phyloP scores from a whole-genome alignment of 768 basidiomycete genomes.

The Gymnopilus junonius region DNA sequence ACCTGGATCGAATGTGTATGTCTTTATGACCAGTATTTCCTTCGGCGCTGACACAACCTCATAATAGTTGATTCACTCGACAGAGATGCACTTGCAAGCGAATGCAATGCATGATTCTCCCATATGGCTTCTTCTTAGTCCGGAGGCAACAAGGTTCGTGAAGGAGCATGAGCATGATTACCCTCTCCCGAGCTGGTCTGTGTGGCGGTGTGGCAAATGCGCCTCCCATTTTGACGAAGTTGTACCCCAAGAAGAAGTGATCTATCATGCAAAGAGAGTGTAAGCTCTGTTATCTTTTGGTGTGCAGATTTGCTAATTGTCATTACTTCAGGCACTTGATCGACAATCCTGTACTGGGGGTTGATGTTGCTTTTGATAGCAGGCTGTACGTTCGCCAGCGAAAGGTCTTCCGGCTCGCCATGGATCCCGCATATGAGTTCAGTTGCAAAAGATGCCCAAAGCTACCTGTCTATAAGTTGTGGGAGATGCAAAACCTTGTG shows the following conservation, averaged over 20 bases:
- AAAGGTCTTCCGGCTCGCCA: conserved; percentile 19
- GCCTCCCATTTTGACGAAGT: conserved; percentile 18
- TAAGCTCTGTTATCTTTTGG: conserved; percentile 6
- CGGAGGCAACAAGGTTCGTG: conserved; percentile 23
- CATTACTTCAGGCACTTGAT: conserved; percentile 19
- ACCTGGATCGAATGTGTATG: conserved; percentile 27
- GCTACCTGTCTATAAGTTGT: conserved; percentile 22
- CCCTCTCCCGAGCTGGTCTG: conserved; percentile 12
- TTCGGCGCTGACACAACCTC: background rate
- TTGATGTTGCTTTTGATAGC: conserved; percentile 18
- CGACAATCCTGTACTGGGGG: conserved; percentile 15
- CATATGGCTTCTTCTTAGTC: conserved; percentile 24
- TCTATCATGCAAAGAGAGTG: conserved; percentile 21
- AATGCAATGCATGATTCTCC: conserved; percentile 16
- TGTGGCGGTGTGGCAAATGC: conserved; percentile 31
- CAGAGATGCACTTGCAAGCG: conserved; percentile 8
- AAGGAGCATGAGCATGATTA: conserved; percentile 22
- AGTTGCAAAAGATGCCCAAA: conserved; percentile 22
- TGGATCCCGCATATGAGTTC: conserved; percentile 24
- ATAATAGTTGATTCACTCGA: conserved; percentile 16
- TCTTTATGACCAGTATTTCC: background rate
- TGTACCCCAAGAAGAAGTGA: conserved; percentile 6
- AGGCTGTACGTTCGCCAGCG: conserved; percentile 13
- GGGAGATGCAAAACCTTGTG: conserved; percentile 20
- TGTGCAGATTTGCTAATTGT: background rate